These are phyloP conservation scores for Pseudocercospora musae DNA, from an alignment of 2,329 filamentous ascomycete species.

Conservation along the genomic window DNA sequence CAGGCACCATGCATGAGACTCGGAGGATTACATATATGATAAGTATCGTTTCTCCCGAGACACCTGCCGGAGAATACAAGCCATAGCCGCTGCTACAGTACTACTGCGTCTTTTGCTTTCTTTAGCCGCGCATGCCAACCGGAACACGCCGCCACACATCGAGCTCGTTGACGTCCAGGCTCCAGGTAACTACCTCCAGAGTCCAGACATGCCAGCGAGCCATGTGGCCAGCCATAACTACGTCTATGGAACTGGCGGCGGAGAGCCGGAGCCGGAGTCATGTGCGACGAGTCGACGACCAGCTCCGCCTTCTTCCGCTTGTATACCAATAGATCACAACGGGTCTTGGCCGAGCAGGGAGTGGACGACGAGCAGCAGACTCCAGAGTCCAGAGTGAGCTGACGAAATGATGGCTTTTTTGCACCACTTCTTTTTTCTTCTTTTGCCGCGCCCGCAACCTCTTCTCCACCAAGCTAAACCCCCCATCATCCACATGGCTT, in stretches of 20 bases:
- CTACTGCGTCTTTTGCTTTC: neutral
- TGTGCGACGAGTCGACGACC: too few relatives aligned
- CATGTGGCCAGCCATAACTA: too few relatives aligned
- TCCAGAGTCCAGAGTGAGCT: neutral
- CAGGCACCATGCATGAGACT: neutral
- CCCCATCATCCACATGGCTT: constrained; percentile 1
- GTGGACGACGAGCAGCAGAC: neutral
- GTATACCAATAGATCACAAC: neutral
- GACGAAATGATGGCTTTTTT: neutral
- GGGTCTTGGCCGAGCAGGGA: neutral
- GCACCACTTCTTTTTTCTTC: neutral
- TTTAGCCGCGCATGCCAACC: neutral
- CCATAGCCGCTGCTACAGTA: neutral
- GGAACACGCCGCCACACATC: neutral
- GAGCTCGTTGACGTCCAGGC: neutral
- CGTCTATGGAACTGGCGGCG: too few relatives aligned
- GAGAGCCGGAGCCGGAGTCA: too few relatives aligned
- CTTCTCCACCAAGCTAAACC: neutral
- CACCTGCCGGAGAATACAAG: neutral
- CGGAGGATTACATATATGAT: too few relatives aligned
- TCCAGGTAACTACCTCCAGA: too few relatives aligned
- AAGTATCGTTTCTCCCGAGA: neutral
- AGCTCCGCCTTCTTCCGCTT: neutral
- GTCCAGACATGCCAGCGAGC: neutral
- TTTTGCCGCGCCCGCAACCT: neutral